Evolutionary conservation across 495 filamentous ascomycete genomes (phyloP).

Genomic region (Penicillium lagena): DNA sequence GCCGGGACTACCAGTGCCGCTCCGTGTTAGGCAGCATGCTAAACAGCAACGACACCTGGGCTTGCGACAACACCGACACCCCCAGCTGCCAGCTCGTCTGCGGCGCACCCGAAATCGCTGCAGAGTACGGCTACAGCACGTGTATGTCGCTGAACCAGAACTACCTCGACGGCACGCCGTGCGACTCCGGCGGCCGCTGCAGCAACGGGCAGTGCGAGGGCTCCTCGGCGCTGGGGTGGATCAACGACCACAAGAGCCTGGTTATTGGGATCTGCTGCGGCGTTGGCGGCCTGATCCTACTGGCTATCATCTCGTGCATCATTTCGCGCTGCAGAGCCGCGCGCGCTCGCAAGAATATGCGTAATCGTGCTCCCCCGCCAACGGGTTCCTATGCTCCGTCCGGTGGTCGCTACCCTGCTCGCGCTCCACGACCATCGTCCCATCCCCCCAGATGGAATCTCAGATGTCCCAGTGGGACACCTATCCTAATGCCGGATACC

Average conservation of each 20-base stretch:
- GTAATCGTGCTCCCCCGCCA: constrained; percentile 18
- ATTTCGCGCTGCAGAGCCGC: constrained; percentile 38
- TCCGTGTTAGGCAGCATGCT: constrained; percentile 76
- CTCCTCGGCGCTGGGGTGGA: constrained; percentile 56
- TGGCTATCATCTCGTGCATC: constrained; percentile 56
- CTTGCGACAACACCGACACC: constrained; percentile 56
- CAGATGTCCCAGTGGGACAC: constrained; percentile 22
- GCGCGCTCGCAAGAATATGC: constrained; percentile 19
- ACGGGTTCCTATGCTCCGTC: constrained; percentile 10
- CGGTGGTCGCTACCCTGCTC: not conserved
- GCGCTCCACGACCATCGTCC: not conserved
- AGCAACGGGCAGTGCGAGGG: constrained; percentile 66
- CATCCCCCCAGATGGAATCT: constrained; percentile 17
- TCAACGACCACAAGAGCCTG: constrained; percentile 63
- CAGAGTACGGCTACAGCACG: constrained; percentile 14
- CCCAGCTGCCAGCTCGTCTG: constrained; percentile 70
- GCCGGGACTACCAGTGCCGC: constrained; percentile 83
- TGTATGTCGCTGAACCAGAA: constrained; percentile 79
- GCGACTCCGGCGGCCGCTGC: constrained; percentile 75
- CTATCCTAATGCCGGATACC: constrained; percentile 18
- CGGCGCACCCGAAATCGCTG: constrained; percentile 60
- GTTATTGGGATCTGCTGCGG: constrained; percentile 67
- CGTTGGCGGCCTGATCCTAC: constrained; percentile 60
- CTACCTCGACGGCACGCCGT: constrained; percentile 89
- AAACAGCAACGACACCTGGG: constrained; percentile 70